A percentile compares a stretch with the other conserved stretches of the same genome.
phyloP scores from a whole-genome alignment of 305 asterid genomes.

The Petunia hybrid region DNA sequence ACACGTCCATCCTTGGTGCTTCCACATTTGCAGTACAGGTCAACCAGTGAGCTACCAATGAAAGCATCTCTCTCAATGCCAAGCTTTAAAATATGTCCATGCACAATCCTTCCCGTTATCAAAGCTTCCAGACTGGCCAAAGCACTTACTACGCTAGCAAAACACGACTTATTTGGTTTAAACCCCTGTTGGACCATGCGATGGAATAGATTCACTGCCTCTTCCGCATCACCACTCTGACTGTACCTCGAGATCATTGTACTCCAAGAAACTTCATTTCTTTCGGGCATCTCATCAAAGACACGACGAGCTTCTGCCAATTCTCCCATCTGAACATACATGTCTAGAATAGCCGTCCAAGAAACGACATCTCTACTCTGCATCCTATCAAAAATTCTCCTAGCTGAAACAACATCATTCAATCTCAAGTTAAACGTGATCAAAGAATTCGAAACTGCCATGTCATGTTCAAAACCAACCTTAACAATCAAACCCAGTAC shows the following conservation, averaged over 20 bases:
- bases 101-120: constrained; percentile 63
- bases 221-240: constrained; percentile 74
- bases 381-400: constrained; percentile 62
- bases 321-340: constrained; percentile 67
- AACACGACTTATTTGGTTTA: constrained; percentile 70
- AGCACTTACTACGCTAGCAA: constrained; percentile 70
- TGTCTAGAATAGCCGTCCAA: constrained; percentile 81
- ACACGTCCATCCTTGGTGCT: constrained; percentile 56
- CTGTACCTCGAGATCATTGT: constrained; percentile 75
- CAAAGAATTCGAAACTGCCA: constrained; percentile 74
- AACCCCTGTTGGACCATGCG: constrained; percentile 56
- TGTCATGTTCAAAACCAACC: constrained; percentile 59
- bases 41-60: constrained; percentile 67
- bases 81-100: constrained; percentile 59
- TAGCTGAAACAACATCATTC: constrained; percentile 57
- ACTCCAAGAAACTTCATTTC: constrained; percentile 92
- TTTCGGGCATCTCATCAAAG: constrained; percentile 79
- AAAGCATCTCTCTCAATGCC: constrained; percentile 59
- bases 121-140: constrained; percentile 59
- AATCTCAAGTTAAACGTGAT: constrained; percentile 56
- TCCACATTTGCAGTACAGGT: constrained; percentile 76
- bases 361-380: constrained; percentile 73
- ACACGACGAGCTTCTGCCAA: constrained; percentile 67
- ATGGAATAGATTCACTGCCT: constrained; percentile 60
- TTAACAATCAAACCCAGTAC: constrained; percentile 62